Percentiles rank a stretch among this genome's conserved stretches.
Evolutionary conservation across 192 early-diverging fungal genomes (phyloP).

Genomic region (Coemansia sp.): DNA sequence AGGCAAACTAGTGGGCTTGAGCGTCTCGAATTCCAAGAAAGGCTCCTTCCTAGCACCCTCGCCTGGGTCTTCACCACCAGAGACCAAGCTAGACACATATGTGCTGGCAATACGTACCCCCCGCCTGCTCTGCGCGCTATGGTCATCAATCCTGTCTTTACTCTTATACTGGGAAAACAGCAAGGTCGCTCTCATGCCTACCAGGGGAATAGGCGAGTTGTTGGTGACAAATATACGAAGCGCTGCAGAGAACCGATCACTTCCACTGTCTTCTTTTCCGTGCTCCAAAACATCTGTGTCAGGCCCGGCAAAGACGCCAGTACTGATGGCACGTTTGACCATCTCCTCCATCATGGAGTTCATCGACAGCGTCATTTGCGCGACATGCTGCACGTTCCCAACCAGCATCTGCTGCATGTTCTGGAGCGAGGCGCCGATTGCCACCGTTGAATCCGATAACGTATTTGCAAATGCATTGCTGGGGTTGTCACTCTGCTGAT

Average conservation of each 20-base stretch:
- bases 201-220: slow-evolving; percentile 39
- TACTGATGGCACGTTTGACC: slow-evolving; percentile 36
- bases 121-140: neutral
- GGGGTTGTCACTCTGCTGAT: neutral
- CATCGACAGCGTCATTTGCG: slow-evolving; percentile 50
- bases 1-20: neutral
- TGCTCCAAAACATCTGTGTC: neutral
- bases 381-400: slow-evolving; percentile 50
- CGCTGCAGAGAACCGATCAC: neutral
- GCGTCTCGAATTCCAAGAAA: neutral
- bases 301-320: slow-evolving; percentile 26
- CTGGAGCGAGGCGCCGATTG: slow-evolving; percentile 39
- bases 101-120: neutral
- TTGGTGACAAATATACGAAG: slow-evolving; percentile 22
- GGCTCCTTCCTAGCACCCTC: neutral
- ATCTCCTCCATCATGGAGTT: slow-evolving; percentile 56
- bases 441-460: slow-evolving; percentile 33
- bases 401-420: slow-evolving; percentile 42
- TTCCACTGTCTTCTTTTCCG: neutral
- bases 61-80: neutral
- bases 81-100: neutral
- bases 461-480: neutral
- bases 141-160: neutral
- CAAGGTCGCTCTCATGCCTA: slow-evolving; percentile 10
- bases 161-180: slow-evolving; percentile 12